Base-by-base conservation (phyloP, 2,329 filamentous ascomycete genomes). In the Dothideomycetes sp. region DNA sequence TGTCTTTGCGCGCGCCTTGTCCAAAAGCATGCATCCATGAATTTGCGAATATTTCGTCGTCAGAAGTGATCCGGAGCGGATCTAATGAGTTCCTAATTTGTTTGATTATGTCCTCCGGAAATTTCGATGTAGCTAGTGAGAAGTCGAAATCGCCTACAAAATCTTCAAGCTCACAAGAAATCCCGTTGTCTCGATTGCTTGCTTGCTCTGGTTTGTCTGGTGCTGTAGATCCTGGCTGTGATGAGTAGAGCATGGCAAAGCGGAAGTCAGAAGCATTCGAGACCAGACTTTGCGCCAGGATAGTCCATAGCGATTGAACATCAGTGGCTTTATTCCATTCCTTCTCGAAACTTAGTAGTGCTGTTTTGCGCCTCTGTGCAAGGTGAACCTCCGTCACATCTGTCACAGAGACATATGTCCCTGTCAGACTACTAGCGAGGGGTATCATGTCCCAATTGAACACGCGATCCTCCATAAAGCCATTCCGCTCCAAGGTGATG, bases 221-320 rank as follows among this genome's bases (percentile, higher is more conserved):
- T n/a, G n/a, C n/a, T n/a, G n/a, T n/a, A n/a, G n/a, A n/a, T n/a
- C n/a, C n/a, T n/a, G n/a, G n/a, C n/a, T n/a, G n/a, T n/a, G n/a
- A n/a, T n/a, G 36, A 40, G 22, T 46, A 46, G 4, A 46, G 31
- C 12, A 41, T 41, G 1, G 41, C 44, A 19, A 46, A 46, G 24
- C 41, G 41, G 17, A 46, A 41, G 17, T 41, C 37, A 19, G 18
- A 33, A 4, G 34, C 27, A 29, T 46, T 36, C 9, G 38, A 18
- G 11, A 29, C 31, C 9, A 41, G 12, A 9, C 34, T 41, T 15
- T 34, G n/a, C 5, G 40, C 34, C 5, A 43, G 36, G 7, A 14
- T 33, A 12, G 38, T 31, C 44, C 44, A 46, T n/a, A 46, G 39
- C 3, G 36, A 14, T 5, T 32, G 15, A 29, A 40, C 31, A 14